Base-by-base conservation (phyloP, 2,329 filamentous ascomycete species). In the Claviceps cyperi region DNA sequence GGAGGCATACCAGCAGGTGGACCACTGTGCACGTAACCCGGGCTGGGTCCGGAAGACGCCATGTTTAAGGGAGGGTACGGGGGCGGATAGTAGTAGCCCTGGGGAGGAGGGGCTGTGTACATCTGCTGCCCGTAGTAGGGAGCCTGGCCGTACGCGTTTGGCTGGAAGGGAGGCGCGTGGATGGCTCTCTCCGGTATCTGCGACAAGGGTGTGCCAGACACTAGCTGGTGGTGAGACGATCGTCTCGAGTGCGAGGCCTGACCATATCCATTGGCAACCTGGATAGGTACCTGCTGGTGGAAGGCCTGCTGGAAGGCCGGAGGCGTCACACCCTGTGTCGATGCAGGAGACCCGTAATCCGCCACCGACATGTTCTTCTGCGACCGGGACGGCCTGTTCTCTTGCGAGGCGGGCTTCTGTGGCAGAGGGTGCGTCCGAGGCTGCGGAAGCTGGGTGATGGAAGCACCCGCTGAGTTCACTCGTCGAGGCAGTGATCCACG, bases 311-410 rank as follows among this genome's bases (percentile, higher is more conserved):
- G 84, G 59, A 94, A 95, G 0, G 88, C 86, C 59, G 87, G 86
- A 40, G 67, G 80, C n/a, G 39, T 47, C 21, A 22, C 43, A 69
- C 57, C 73, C 59, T 71, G 72, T 48, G 66, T 62, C 58, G 69
- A 74, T 5, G 78, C 81, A 4, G 90, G 88, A 7, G 86, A 86
- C 65, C 97, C 92, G 57, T 97, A 95, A 59, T 88, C 89, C 51
- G 88, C 86, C 52, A 97, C 81, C 9, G 90, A 96, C 35, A 97
- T 87, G 5, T 89, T 77, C 72, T 97, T 97, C 65, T 97, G 90
- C 8, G 92, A 91, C 48, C 87, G 84, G 51, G 92, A 92, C 43
- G 59, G 59, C 14, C 73, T 69, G 56, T 72, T 80, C 60, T 82
- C 77, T 56, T 78, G 72, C 64, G 77, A 74, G 19, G 67, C 64